Evolutionary conservation across 495 filamentous ascomycete genomes (phyloP).

Genomic region (Chlorociboria aeruginascens): DNA sequence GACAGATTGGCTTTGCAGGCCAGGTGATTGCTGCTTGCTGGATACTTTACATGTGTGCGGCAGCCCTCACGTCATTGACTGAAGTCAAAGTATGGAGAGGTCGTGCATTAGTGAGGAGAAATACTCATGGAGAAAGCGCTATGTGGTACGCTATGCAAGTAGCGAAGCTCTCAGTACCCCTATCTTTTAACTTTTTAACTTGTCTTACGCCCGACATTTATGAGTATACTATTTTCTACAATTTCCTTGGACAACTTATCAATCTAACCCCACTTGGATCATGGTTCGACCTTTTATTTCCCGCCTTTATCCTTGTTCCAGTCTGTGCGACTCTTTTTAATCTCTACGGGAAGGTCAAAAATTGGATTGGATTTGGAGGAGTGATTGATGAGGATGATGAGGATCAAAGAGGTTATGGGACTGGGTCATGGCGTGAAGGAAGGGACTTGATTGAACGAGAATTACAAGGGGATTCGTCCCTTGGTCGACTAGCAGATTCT

Average conservation of each 20-base stretch:
- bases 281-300: slow-evolving; percentile 82
- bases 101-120: slow-evolving; percentile 76
- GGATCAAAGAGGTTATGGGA: slow-evolving; percentile 50
- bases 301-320: slow-evolving; percentile 72
- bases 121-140: slow-evolving; percentile 82
- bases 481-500: slow-evolving; percentile 25
- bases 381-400: slow-evolving; percentile 67
- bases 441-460: slow-evolving; percentile 89
- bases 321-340: slow-evolving; percentile 76
- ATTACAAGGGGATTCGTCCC: slow-evolving; percentile 48
- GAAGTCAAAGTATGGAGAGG: slow-evolving; percentile 94
- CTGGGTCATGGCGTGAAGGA: slow-evolving; percentile 87
- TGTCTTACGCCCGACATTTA: slow-evolving; percentile 62
- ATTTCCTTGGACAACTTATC: slow-evolving; percentile 74
- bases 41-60: slow-evolving; percentile 88
- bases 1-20: slow-evolving; percentile 67
- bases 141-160: slow-evolving; percentile 92
- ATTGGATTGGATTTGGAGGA: slow-evolving; percentile 63
- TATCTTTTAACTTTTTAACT: slow-evolving; percentile 92
- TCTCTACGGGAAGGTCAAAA: slow-evolving; percentile 71
- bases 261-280: slow-evolving; percentile 72
- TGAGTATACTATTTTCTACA: slow-evolving; percentile 65
- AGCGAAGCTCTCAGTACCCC: slow-evolving; percentile 78
- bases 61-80: slow-evolving; percentile 71
- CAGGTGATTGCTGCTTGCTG: slow-evolving; percentile 76